These are phyloP conservation scores for Amanita brunnescens DNA, from an alignment of 768 basidiomycete genomes.

Conservation along the genomic window DNA sequence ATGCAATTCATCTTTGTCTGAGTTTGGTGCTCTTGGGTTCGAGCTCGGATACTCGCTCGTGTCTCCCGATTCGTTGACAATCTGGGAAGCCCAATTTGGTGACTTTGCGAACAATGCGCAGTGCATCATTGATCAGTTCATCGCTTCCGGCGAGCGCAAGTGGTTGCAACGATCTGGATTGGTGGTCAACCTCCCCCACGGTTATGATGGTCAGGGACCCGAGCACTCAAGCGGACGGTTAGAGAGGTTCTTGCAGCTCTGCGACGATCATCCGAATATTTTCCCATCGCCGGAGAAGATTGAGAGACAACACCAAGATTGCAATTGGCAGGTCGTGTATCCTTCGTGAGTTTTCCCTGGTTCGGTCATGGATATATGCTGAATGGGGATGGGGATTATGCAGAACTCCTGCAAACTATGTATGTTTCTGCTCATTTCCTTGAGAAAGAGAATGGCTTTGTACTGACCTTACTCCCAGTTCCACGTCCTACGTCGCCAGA, in stretches of 20 bases:
- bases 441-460: background rate
- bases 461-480: conserved; percentile 37
- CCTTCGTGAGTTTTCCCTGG: conserved; percentile 55
- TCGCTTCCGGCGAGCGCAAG: conserved; percentile 94
- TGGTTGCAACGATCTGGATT: conserved; percentile 93
- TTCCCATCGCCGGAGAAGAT: conserved; percentile 87
- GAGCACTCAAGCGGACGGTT: conserved; percentile 95
- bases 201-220: conserved; percentile 97
- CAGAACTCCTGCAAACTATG: conserved; percentile 92
- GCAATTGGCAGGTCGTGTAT: conserved; percentile 99
- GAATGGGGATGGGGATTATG: background rate
- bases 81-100: conserved; percentile 99
- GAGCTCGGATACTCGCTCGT: conserved; percentile 98
- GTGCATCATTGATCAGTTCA: conserved; percentile 98
- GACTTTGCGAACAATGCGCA: conserved; percentile 98
- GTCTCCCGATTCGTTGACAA: conserved; percentile 82
- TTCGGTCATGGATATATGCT: conserved; percentile 5
- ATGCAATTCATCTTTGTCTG: conserved; percentile 95
- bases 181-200: conserved; percentile 86
- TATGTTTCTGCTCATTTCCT: conserved; percentile 17
- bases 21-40: conserved; percentile 91
- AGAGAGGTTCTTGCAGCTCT: conserved; percentile 95
- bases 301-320: conserved; percentile 95
- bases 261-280: conserved; percentile 90
- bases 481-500: conserved; percentile 95